A percentile compares a stretch with the other conserved stretches of the same genome.
Evolutionary conservation across 345 rosid species (phyloP).

Genomic region (Clarkia xantiana): DNA sequence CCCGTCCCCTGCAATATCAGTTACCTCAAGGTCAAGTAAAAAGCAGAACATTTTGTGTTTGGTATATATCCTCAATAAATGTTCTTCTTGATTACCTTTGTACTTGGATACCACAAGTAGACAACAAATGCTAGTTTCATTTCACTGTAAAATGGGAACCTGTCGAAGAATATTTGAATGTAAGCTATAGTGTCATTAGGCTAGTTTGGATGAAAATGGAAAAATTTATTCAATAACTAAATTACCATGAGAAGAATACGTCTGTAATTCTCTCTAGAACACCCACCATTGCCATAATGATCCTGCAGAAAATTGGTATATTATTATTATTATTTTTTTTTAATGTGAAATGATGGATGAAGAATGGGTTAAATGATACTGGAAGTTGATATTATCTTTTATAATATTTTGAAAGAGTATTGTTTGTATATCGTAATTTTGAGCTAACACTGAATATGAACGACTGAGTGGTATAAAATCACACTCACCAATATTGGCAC

Average conservation of each 20-base stretch:
- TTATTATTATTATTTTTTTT: background rate
- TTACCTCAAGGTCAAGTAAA: background rate
- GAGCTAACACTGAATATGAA: too few relatives aligned
- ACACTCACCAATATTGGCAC: slow-evolving; percentile 83
- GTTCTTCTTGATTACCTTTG: slow-evolving; percentile 27
- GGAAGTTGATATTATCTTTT: too few relatives aligned
- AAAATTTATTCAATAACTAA: background rate
- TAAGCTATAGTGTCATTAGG: background rate
- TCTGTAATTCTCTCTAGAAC: slow-evolving; percentile 61
- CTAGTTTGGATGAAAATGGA: background rate
- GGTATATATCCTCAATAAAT: background rate
- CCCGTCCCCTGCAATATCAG: slow-evolving; percentile 41
- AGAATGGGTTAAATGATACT: too few relatives aligned
- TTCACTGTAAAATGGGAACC: slow-evolving; percentile 85
- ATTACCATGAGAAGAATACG: slow-evolving; percentile 55
- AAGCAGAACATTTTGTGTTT: background rate
- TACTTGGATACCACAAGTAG: slow-evolving; percentile 84
- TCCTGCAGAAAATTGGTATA: slow-evolving; percentile 32
- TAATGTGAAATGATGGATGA: background rate
- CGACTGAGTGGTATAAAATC: background rate
- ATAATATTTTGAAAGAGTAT: too few relatives aligned
- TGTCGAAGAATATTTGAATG: slow-evolving; percentile 12
- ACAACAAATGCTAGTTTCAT: slow-evolving; percentile 57
- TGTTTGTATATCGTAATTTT: too few relatives aligned
- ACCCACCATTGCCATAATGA: slow-evolving; percentile 53